Evolutionary conservation across 768 basidiomycete species (phyloP).

Genomic region (Auriscalpium orientale): DNA sequence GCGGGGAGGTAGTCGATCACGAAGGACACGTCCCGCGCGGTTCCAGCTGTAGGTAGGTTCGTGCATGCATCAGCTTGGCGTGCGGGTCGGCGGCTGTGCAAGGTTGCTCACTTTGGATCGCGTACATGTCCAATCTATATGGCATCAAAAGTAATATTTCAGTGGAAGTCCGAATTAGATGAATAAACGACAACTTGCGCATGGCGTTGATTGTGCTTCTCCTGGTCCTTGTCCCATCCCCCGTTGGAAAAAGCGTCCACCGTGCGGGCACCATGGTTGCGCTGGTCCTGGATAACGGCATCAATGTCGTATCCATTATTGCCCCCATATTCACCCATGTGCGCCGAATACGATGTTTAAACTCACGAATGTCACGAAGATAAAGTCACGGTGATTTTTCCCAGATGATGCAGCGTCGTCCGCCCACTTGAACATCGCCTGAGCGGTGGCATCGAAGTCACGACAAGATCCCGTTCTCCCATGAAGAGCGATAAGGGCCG

Average conservation of each 20-base stretch:
- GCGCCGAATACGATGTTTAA: background rate
- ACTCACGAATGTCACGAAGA: slow-evolving; percentile 41
- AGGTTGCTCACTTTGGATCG: slow-evolving; percentile 32
- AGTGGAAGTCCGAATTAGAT: background rate
- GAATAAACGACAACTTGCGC: slow-evolving; percentile 25
- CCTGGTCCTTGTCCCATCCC: slow-evolving; percentile 27
- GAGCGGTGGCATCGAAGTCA: slow-evolving; percentile 25
- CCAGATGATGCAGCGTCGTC: slow-evolving; percentile 9
- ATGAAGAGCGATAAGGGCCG: slow-evolving; percentile 40
- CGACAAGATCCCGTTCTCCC: slow-evolving; percentile 33
- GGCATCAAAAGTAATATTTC: slow-evolving; percentile 3
- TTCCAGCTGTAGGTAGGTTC: slow-evolving; percentile 37
- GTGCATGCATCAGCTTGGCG: background rate
- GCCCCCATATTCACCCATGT: background rate
- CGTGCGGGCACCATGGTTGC: slow-evolving; percentile 42
- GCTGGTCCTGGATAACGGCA: slow-evolving; percentile 34
- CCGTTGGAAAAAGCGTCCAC: slow-evolving; percentile 31
- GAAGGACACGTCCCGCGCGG: slow-evolving; percentile 69
- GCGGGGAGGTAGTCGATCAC: slow-evolving; percentile 74
- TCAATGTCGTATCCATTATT: background rate
- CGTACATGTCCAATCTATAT: slow-evolving; percentile 42
- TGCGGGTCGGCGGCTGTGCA: background rate
- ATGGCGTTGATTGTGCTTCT: slow-evolving; percentile 34
- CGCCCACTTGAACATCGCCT: slow-evolving; percentile 25
- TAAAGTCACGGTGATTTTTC: slow-evolving; percentile 29